Evolutionary conservation across 306 rosid species (phyloP).

Genomic region (Inga oerstediana): DNA sequence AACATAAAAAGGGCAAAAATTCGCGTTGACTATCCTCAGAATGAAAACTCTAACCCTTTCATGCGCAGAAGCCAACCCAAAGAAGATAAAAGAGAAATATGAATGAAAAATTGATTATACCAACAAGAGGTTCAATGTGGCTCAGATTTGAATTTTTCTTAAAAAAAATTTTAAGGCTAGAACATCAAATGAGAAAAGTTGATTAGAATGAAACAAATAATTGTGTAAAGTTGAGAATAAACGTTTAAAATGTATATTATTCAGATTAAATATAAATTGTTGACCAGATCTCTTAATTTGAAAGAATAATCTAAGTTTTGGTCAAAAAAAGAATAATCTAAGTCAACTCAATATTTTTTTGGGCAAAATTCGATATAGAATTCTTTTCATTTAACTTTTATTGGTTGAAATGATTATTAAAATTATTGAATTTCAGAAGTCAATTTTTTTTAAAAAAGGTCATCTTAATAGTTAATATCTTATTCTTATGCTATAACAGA

Average conservation of each 20-base stretch:
- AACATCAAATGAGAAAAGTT: background rate
- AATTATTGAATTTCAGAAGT: background rate
- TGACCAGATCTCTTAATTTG: background rate
- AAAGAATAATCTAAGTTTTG: background rate
- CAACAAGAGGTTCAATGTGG: background rate
- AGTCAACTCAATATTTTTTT: background rate
- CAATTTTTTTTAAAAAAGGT: background rate
- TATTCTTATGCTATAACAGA: background rate
- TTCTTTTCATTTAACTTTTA: conserved; percentile 3
- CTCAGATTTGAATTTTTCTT: background rate
- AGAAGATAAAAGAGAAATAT: background rate
- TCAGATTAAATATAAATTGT: background rate
- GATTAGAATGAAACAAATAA: background rate
- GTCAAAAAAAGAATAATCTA: background rate
- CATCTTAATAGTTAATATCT: background rate
- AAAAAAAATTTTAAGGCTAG: background rate
- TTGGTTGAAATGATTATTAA: background rate
- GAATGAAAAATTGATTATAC: background rate
- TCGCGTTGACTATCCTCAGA: background rate
- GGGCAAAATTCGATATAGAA: background rate
- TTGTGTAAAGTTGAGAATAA: background rate
- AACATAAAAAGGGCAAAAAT: background rate
- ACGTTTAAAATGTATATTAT: background rate
- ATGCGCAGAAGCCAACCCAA: background rate
- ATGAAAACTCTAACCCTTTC: background rate